Evolutionary conservation across 139 green algal species (phyloP).

Genomic region (Tetraselmis chui): DNA sequence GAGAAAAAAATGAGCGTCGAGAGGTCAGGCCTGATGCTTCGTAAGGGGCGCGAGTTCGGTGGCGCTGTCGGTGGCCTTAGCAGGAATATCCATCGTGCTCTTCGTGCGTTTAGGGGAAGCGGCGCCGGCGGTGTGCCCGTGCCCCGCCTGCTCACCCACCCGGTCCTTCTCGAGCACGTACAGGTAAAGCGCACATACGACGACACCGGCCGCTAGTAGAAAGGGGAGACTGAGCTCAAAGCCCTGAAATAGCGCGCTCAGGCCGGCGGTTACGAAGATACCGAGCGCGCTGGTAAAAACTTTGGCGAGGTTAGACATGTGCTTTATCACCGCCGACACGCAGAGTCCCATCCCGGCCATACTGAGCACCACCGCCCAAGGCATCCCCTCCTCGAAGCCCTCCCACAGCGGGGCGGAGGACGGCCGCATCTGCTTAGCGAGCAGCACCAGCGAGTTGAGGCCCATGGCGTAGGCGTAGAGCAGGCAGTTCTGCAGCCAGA

Average conservation of each 20-base stretch:
- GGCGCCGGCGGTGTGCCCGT: no score
- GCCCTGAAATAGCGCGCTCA: neutral
- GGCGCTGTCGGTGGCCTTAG: neutral
- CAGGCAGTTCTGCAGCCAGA: constrained; percentile 16
- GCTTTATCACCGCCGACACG: constrained; percentile 15
- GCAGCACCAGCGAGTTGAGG: neutral
- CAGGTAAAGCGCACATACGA: constrained; percentile 13
- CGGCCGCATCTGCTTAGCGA: neutral
- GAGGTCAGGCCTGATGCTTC: neutral
- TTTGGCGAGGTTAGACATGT: constrained; percentile 16
- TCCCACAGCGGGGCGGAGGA: neutral
- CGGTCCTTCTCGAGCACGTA: constrained; percentile 7
- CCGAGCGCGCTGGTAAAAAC: constrained; percentile 5
- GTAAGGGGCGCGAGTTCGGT: neutral
- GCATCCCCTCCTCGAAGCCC: neutral
- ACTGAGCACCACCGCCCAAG: neutral
- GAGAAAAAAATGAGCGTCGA: no score
- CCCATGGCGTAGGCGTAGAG: constrained; percentile 10
- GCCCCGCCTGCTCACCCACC: neutral
- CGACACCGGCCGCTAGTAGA: constrained; percentile 6
- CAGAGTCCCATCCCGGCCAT: constrained; percentile 6
- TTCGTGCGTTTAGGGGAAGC: neutral
- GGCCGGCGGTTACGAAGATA: constrained; percentile 13
- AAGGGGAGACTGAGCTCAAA: constrained; percentile 13
- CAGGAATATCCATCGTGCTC: neutral